Percentiles rank a stretch among this genome's conserved stretches.
Evolutionary conservation across 2,329 filamentous ascomycete species (phyloP).

Genomic region (Colletotrichum karsti): DNA sequence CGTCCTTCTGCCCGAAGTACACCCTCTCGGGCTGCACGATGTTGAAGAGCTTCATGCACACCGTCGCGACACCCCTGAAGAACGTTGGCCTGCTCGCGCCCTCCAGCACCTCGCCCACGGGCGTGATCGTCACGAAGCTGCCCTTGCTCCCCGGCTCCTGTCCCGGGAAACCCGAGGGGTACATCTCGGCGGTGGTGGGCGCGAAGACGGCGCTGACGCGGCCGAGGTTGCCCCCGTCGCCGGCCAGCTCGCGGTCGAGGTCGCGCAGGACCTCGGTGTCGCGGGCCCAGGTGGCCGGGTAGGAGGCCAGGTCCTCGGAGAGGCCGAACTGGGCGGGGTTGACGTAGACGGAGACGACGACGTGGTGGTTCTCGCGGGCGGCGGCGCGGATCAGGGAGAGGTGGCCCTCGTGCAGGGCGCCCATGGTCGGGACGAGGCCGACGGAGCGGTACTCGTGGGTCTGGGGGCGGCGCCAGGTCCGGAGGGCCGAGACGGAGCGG

Average conservation of each 20-base stretch:
- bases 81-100: conserved; percentile 90
- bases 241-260: conserved; percentile 78
- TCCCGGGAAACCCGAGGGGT: conserved; percentile 80
- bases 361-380: conserved; percentile 82
- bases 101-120: conserved; percentile 82
- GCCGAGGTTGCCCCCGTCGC: conserved; percentile 66
- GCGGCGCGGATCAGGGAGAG: conserved; percentile 85
- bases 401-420: conserved; percentile 93
- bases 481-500: conserved; percentile 77
- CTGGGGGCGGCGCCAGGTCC: conserved; percentile 74
- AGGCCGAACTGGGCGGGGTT: conserved; percentile 97
- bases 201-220: conserved; percentile 86
- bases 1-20: conserved; percentile 97
- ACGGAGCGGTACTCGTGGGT: conserved; percentile 75
- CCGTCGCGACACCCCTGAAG: conserved; percentile 94
- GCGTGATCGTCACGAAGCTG: conserved; percentile 91
- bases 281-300: conserved; percentile 87
- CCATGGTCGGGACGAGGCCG: conserved; percentile 96
- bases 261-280: conserved; percentile 74
- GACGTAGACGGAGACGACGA: conserved; percentile 93
- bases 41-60: conserved; percentile 82
- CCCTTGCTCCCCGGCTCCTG: conserved; percentile 80
- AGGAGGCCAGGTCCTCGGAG: conserved; percentile 86
- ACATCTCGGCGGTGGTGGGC: conserved; percentile 85
- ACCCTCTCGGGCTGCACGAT: conserved; percentile 70